A percentile compares a stretch with the other conserved stretches of the same genome.
Evolutionary conservation across 2,329 filamentous ascomycete genomes (phyloP).

Genomic region (Talaromyces atroroseus): DNA sequence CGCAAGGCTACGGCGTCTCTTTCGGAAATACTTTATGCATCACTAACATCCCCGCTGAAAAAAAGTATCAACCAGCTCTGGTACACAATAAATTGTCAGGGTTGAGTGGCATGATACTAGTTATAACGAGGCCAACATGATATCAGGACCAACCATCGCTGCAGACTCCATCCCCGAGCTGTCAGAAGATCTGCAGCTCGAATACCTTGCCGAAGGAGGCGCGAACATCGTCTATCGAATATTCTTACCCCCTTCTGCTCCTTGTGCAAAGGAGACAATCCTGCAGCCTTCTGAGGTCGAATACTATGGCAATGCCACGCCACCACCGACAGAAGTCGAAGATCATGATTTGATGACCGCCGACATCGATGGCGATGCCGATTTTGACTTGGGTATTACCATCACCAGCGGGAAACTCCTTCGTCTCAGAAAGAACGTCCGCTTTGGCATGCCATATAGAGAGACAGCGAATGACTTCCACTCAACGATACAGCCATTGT

Average conservation of each 20-base stretch:
- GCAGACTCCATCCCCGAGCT: constrained; percentile 30
- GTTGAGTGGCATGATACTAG: not conserved
- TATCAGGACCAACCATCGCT: constrained; percentile 23
- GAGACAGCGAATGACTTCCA: constrained; percentile 38
- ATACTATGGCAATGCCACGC: constrained; percentile 14
- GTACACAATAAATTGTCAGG: not conserved
- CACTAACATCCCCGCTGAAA: not conserved
- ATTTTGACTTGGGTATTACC: constrained; percentile 11
- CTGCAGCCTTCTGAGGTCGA: constrained; percentile 23
- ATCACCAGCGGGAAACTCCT: constrained; percentile 47
- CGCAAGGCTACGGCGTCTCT: too few species aligned
- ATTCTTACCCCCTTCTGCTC: constrained; percentile 29
- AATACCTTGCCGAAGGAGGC: constrained; percentile 61
- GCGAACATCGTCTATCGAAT: constrained; percentile 71
- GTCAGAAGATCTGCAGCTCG: constrained; percentile 28
- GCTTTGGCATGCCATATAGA: constrained; percentile 49
- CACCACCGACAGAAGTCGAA: constrained; percentile 18
- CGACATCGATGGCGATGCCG: not conserved
- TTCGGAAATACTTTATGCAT: too few species aligned
- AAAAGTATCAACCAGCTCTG: not conserved
- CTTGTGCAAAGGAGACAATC: not conserved
- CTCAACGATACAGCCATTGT: constrained; percentile 48
- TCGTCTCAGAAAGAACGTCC: constrained; percentile 56
- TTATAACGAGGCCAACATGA: not conserved
- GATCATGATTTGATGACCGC: constrained; percentile 15